phyloP scores from a whole-genome alignment of 805 yeast species.

The Candida chauliodis region DNA sequence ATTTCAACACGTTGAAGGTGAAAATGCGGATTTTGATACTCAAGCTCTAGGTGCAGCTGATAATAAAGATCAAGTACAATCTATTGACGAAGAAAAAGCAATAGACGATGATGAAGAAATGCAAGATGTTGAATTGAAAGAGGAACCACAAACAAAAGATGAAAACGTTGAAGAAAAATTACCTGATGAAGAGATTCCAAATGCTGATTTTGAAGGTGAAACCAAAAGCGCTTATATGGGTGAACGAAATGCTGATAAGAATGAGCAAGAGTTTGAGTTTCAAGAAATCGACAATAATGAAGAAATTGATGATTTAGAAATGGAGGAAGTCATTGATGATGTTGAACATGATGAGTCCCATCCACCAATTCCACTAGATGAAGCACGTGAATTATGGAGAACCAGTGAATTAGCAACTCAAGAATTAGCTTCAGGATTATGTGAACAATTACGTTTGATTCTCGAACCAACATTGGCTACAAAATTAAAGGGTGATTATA shows the following conservation, averaged over 20 bases:
- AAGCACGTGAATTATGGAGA: slow-evolving; percentile 78
- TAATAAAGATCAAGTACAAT: slow-evolving; percentile 64
- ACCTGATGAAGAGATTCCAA: slow-evolving; percentile 26
- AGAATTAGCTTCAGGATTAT: slow-evolving; percentile 79
- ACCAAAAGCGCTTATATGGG: slow-evolving; percentile 50
- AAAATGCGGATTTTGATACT: slow-evolving; percentile 71
- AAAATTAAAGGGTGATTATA: slow-evolving; percentile 90
- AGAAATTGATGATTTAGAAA: slow-evolving; percentile 13
- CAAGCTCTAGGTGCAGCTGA: slow-evolving; percentile 93
- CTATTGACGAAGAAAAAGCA: slow-evolving; percentile 75
- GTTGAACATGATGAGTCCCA: slow-evolving; percentile 10
- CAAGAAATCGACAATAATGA: slow-evolving; percentile 8
- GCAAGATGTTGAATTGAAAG: slow-evolving; percentile 17
- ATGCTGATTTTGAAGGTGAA: slow-evolving; percentile 48
- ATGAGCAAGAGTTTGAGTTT: slow-evolving; percentile 14
- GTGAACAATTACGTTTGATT: slow-evolving; percentile 90
- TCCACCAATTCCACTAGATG: slow-evolving; percentile 55
- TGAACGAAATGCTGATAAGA: slow-evolving; percentile 34
- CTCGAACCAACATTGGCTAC: slow-evolving; percentile 97
- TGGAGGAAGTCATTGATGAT: slow-evolving; percentile 13
- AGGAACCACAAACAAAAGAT: slow-evolving; percentile 25
- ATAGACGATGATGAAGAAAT: slow-evolving; percentile 61
- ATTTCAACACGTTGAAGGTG: slow-evolving; percentile 79
- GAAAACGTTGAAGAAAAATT: slow-evolving; percentile 28
- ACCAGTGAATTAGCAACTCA: slow-evolving; percentile 79